These are phyloP conservation scores for Saccharomyces hybrid DNA, from an alignment of 1,139 yeast species.

Conservation along the genomic window DNA sequence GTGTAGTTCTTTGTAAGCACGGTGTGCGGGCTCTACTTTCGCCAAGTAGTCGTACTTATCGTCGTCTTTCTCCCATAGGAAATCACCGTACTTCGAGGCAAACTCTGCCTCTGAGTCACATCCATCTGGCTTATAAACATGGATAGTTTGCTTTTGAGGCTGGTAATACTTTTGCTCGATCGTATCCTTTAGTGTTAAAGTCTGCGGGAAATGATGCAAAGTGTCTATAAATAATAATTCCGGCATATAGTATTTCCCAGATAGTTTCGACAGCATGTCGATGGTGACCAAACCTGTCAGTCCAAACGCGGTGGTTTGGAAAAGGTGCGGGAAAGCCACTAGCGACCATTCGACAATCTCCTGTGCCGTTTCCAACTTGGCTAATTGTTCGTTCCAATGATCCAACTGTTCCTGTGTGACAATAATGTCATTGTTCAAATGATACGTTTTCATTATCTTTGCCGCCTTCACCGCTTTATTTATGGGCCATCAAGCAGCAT, in stretches of 20 bases:
- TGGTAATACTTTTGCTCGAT: constrained; percentile 47
- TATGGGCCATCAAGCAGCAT: too few relatives aligned
- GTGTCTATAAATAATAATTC: constrained; percentile 77
- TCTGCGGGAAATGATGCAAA: constrained; percentile 84
- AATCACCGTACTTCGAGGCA: constrained; percentile 57
- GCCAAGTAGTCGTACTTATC: constrained; percentile 75
- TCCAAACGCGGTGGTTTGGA: constrained; percentile 93
- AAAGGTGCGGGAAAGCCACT: constrained; percentile 69
- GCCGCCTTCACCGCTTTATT: too few relatives aligned
- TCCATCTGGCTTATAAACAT: constrained; percentile 59
- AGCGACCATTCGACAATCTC: constrained; percentile 79
- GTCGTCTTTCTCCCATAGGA: constrained; percentile 80
- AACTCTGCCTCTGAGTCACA: constrained; percentile 58
- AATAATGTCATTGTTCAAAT: constrained; percentile 24
- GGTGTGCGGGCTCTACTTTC: constrained; percentile 86
- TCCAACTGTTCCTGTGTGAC: constrained; percentile 46
- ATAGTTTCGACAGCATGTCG: constrained; percentile 65
- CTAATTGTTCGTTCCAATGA: constrained; percentile 54
- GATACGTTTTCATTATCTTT: constrained; percentile 6
- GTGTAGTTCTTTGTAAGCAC: constrained; percentile 67
- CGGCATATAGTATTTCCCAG: constrained; percentile 40
- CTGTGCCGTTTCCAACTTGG: constrained; percentile 47
- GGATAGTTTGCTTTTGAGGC: constrained; percentile 38
- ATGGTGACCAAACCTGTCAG: constrained; percentile 83
- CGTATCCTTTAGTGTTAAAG: constrained; percentile 61